phyloP scores from a whole-genome alignment of 306 rosid genomes.

The Lablab purpureus region DNA sequence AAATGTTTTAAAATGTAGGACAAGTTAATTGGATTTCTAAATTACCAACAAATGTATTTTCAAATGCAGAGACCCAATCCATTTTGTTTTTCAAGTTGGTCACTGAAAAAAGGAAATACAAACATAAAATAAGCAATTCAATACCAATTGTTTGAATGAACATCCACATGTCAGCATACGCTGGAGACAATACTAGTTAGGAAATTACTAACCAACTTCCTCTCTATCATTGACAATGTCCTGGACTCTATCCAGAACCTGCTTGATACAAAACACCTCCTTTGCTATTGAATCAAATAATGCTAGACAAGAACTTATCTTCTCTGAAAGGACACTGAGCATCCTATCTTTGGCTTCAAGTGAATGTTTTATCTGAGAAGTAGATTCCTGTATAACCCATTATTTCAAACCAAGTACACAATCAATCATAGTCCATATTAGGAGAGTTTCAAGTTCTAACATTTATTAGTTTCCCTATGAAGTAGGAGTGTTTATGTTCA shows the following conservation, averaged over 20 bases:
- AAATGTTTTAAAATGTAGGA: conserved; percentile 23
- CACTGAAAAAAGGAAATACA: conserved; percentile 53
- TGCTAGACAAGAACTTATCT: conserved; percentile 64
- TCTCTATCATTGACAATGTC: conserved; percentile 68
- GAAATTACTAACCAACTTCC: conserved; percentile 68
- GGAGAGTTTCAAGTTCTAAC: conserved; percentile 7
- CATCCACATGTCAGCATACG: conserved; percentile 35
- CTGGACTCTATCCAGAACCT: conserved; percentile 65
- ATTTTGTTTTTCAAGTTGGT: conserved; percentile 66
- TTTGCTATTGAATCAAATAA: conserved; percentile 80
- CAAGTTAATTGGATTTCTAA: conserved; percentile 34
- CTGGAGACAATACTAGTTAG: conserved; percentile 22
- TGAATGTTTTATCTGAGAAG: conserved; percentile 65
- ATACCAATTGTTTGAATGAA: background rate
- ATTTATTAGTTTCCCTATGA: conserved; percentile 1
- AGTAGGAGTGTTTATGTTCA: conserved; percentile 13
- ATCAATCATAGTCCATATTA: conserved; percentile 29
- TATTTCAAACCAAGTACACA: conserved; percentile 24
- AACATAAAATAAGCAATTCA: conserved; percentile 16
- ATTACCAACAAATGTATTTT: conserved; percentile 72
- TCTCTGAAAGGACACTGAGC: conserved; percentile 71
- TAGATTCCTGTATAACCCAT: conserved; percentile 64
- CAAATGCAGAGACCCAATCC: conserved; percentile 66
- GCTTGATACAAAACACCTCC: conserved; percentile 69
- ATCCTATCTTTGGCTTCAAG: conserved; percentile 65